Conservation (phyloP, 2,329 filamentous ascomycete species). For the Dichotomopilus funicola region DNA sequence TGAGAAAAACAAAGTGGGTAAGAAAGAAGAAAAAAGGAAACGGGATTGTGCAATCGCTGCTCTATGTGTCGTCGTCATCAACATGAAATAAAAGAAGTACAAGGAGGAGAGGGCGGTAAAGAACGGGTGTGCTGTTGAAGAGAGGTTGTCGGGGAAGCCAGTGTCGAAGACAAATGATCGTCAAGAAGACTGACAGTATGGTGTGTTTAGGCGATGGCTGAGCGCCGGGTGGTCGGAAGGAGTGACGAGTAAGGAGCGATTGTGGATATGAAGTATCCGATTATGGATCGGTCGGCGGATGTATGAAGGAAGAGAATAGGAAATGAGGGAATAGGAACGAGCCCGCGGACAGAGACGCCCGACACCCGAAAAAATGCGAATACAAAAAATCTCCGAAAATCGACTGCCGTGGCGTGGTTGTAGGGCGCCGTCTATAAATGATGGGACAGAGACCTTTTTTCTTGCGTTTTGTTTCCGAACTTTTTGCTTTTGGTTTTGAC, state of each 20-base stretch:
- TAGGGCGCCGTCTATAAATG: slow-evolving; percentile 9
- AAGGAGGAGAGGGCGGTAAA: neutral
- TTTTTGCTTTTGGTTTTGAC: neutral
- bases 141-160: neutral
- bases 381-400: neutral
- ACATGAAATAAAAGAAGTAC: neutral
- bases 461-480: neutral
- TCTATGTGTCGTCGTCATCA: slow-evolving; percentile 1
- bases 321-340: neutral
- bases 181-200: neutral
- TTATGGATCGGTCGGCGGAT: neutral
- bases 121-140: neutral
- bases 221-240: neutral
- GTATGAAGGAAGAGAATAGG: neutral
- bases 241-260: slow-evolving; percentile 1
- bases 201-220: neutral
- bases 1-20: neutral
- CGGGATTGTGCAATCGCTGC: neutral
- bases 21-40: neutral
- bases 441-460: neutral
- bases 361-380: slow-evolving; percentile 5
- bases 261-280: slow-evolving; percentile 1
- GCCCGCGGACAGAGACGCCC: neutral
- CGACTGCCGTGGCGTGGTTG: neutral
- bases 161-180: neutral